Evolutionary conservation across 2,329 filamentous ascomycete species (phyloP).

Genomic region (Penicillium thymicola): DNA sequence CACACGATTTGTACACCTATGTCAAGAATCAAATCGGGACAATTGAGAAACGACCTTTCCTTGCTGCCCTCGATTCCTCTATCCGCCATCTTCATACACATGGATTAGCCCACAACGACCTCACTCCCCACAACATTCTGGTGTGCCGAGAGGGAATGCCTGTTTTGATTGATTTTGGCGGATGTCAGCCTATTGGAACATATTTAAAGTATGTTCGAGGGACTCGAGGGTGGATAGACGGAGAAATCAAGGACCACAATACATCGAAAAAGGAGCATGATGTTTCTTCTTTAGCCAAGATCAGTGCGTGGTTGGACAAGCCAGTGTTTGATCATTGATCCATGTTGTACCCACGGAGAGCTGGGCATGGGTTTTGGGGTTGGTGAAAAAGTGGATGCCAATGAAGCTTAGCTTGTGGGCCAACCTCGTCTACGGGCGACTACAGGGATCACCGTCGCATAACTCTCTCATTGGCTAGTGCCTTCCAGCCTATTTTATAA

Average conservation of each 20-base stretch:
- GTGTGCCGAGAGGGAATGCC: conserved; percentile 19
- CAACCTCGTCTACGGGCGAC: too few relatives aligned
- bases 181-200: conserved; percentile 22
- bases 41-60: background rate
- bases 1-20: background rate
- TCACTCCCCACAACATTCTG: conserved; percentile 28
- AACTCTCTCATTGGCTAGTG: too few relatives aligned
- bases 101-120: conserved; percentile 29
- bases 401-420: too few relatives aligned
- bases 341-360: background rate
- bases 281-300: conserved; percentile 1
- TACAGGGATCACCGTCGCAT: too few relatives aligned
- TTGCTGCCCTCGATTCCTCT: conserved; percentile 20
- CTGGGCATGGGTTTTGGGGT: background rate
- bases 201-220: conserved; percentile 46
- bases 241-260: background rate
- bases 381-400: too few relatives aligned
- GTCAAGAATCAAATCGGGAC: background rate
- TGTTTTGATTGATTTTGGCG: conserved; percentile 27
- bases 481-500: too few relatives aligned
- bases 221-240: conserved; percentile 10
- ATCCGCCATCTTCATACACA: conserved; percentile 23
- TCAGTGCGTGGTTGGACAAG: background rate
- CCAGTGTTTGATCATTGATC: background rate
- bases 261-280: conserved; percentile 1